phyloP scores from a whole-genome alignment of 2,329 filamentous ascomycete genomes.

The Penicillium sp. region DNA sequence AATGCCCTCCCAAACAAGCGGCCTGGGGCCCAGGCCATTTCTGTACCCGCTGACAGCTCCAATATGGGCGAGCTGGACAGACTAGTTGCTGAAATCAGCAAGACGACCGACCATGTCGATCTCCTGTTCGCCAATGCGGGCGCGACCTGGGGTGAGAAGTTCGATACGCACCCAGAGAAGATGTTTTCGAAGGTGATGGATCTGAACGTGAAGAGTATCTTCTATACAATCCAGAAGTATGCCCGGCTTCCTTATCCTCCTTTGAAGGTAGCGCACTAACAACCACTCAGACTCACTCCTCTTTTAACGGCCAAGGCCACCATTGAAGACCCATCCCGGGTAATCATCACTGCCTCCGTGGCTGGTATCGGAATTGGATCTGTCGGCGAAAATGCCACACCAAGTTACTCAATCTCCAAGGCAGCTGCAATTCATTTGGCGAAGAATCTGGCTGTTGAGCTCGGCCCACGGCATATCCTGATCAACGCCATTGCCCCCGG shows the following conservation, averaged over 20 bases:
- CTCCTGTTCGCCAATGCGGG: conserved; percentile 92
- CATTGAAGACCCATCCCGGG: conserved; percentile 69
- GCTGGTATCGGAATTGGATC: conserved; percentile 76
- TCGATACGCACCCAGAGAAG: conserved; percentile 78
- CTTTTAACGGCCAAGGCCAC: conserved; percentile 62
- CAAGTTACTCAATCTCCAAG: conserved; percentile 83
- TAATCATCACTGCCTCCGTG: conserved; percentile 81
- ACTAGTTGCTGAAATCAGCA: conserved; percentile 70
- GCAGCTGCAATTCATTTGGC: conserved; percentile 83
- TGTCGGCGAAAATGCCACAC: conserved; percentile 70
- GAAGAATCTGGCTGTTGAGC: conserved; percentile 78
- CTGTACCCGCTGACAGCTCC: conserved; percentile 77
- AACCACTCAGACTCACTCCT: conserved; percentile 60
- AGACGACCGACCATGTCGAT: conserved; percentile 79
- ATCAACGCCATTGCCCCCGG: conserved; percentile 71
- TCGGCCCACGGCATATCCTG: conserved; percentile 79
- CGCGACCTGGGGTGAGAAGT: conserved; percentile 82
- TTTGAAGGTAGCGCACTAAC: background rate
- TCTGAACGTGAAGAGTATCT: conserved; percentile 84
- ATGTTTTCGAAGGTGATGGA: conserved; percentile 90
- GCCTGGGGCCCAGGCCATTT: conserved; percentile 71
- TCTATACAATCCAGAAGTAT: conserved; percentile 71
- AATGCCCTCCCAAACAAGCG: conserved; percentile 77
- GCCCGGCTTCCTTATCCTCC: background rate
- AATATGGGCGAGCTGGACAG: conserved; percentile 70